Base-by-base conservation (phyloP, 2,329 filamentous ascomycete species). In the Apiospora saccharicola region DNA sequence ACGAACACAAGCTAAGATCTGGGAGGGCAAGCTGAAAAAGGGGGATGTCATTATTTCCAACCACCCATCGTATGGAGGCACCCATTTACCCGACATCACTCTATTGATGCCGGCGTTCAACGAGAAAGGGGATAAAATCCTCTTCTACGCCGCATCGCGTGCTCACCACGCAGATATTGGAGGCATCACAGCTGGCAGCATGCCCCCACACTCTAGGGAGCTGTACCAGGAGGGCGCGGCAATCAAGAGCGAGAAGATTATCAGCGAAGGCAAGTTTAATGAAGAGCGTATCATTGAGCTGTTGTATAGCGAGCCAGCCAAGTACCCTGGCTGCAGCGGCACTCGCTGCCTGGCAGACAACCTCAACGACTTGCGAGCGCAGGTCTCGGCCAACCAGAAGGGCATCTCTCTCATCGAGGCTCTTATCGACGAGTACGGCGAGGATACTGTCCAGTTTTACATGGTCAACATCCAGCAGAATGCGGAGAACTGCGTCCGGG, bases 41-140 rank as follows among this genome's bases (percentile, higher is more conserved):
- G 94, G 94, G 44, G 94, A 96, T 80, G 94, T 96, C 0, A 88
- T 96, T 57, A 93, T 96, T 7, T 93, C 93, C 0, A 96, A 96
- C 77, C 94, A 96, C 78, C 94, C 94, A 0, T 94, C 94, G 80
- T 95, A 91, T 77, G 94, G 94, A 46, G 94, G 94, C 53, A 97
- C 94, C 0, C 94, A 96, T 84, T 83, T 96, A 37, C 94, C 93
- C 1, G 93, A 96, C 78, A 94, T 96, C 72, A 96, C 93, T 0
- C 91, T 95, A 37, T 88, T 94, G 72, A 95, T 93, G 46, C 93
- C 93, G 0, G 93, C 93, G 0, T 96, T 96, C 81, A 90, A 90
- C 74, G 80, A 82, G 22, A 80, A 80, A 49, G 91, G 91, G 3
- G 89, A 92, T 72, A 89, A 92, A 22, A 95, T 96, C 73, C 87